These are phyloP conservation scores for Citeromyces hawaiiensis DNA, from an alignment of 1,139 yeast species.

Conservation along the genomic window DNA sequence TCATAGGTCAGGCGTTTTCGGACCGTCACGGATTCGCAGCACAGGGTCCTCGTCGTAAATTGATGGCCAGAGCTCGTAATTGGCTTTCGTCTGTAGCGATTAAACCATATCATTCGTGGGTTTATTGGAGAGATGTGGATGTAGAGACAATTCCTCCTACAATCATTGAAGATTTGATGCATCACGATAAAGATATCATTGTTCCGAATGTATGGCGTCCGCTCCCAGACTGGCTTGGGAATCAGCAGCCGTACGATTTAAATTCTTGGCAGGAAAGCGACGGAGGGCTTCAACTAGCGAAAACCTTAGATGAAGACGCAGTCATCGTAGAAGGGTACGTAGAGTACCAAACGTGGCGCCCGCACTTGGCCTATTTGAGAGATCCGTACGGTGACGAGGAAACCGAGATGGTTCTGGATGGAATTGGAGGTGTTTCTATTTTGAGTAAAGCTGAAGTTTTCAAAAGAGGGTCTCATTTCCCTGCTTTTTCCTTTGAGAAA, in stretches of 20 bases:
- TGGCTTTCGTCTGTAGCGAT: constrained; percentile 72
- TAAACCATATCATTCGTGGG: constrained; percentile 85
- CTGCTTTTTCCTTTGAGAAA: constrained; percentile 77
- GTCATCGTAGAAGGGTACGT: constrained; percentile 88
- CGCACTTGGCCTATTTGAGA: constrained; percentile 65
- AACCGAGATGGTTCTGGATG: constrained; percentile 65
- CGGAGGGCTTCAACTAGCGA: constrained; percentile 55
- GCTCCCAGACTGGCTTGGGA: constrained; percentile 59
- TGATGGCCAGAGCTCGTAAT: constrained; percentile 86
- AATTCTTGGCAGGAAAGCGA: constrained; percentile 83
- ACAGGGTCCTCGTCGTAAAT: constrained; percentile 75
- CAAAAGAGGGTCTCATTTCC: constrained; percentile 74
- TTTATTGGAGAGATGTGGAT: constrained; percentile 89
- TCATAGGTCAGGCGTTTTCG: constrained; percentile 77
- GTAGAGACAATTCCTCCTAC: constrained; percentile 74
- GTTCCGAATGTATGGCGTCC: constrained; percentile 93
- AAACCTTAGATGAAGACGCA: constrained; percentile 60
- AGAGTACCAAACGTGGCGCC: constrained; percentile 82
- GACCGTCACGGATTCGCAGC: constrained; percentile 84
- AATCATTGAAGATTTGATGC: constrained; percentile 70
- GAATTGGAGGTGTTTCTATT: constrained; percentile 85
- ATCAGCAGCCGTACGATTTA: constrained; percentile 75
- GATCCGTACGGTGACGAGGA: constrained; percentile 48
- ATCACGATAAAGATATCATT: constrained; percentile 60
- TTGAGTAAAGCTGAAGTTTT: constrained; percentile 74